phyloP scores from a whole-genome alignment of 495 filamentous ascomycete species.

The Jackrogersella minutella region DNA sequence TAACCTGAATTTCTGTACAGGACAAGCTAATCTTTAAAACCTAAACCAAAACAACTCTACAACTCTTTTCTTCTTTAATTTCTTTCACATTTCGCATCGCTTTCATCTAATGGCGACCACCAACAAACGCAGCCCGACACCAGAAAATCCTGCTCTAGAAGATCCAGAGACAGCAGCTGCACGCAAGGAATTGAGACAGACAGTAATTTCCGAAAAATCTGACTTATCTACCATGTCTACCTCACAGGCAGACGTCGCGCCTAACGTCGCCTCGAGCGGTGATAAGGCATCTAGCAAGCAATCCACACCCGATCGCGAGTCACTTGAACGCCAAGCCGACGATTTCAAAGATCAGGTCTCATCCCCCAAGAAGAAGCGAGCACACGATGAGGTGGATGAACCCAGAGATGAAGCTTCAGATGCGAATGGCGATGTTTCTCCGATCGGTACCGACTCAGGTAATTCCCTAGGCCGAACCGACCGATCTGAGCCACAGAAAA shows the following conservation, averaged over 20 bases:
- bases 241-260: constrained; percentile 25
- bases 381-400: constrained; percentile 59
- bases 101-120: constrained; percentile 38
- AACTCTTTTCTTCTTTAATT: constrained; percentile 3
- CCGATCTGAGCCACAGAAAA: constrained; percentile 64
- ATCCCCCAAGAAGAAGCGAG: constrained; percentile 67
- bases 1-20: too few relatives aligned
- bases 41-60: background rate
- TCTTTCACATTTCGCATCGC: background rate
- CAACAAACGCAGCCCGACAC: constrained; percentile 40
- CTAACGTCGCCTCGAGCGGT: constrained; percentile 17
- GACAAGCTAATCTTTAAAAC: background rate
- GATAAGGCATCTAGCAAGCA: constrained; percentile 34
- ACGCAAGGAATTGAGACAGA: constrained; percentile 63
- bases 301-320: constrained; percentile 46
- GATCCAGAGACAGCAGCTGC: constrained; percentile 64
- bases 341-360: constrained; percentile 55
- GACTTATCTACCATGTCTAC: constrained; percentile 35
- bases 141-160: constrained; percentile 44
- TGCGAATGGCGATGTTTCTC: constrained; percentile 47
- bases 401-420: constrained; percentile 44
- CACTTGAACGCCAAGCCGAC: constrained; percentile 44
- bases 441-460: constrained; percentile 44
- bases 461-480: constrained; percentile 49
- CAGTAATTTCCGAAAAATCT: constrained; percentile 59